Base-by-base conservation (phyloP, 1,284 basidiomycete genomes). In the Sanghuangporus sanghuang region DNA sequence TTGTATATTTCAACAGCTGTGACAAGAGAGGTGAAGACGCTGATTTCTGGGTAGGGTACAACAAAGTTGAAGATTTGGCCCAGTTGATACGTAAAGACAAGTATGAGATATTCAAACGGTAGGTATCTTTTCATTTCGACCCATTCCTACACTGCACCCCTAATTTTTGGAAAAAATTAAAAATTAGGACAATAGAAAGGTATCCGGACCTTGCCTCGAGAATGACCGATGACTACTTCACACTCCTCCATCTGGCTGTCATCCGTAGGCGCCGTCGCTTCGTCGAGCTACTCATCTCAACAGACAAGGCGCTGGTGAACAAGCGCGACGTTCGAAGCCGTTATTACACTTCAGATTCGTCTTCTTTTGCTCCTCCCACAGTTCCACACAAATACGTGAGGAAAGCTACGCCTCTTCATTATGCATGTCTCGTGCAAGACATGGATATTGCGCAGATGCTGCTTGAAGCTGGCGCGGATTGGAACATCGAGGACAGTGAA, bases 381-480 rank as follows among this genome's bases (percentile, higher is more conserved):
- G 48, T 63, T 58, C 57, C 63, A 12, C 50, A 59, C 42, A 27
- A 49, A 8, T 46, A 48, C 50, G 50, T 59, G 12, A 40, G 55
- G 23, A 57, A 39, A 16, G 57, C 63, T 23, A 64, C 63, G 8
- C 32, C 63, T 12, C 42, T 64, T 18, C 63, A 64, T 49, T 60
- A 59, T 39, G 63, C 63, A 2, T 60, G 63, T 14, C 48, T 64
- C 40, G 39, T 44, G 16, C 49, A 52, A 2, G 44, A 64, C 16
- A 12, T 64, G 16, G 50, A 59, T 12, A 60, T 60, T 27, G 49
- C 49, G 14, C 50, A 54, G 8, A 27, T 59, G 6, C 57, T 64
- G 6, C 38, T 64, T 23, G 42, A 46, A 35, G 63, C 63, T 14
- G 63, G 63, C 18, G 63, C 57, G n/a, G 57, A 59, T 39, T 64